phyloP scores from a whole-genome alignment of 2,329 filamentous ascomycete genomes.

The Sclerotinia spermophila region DNA sequence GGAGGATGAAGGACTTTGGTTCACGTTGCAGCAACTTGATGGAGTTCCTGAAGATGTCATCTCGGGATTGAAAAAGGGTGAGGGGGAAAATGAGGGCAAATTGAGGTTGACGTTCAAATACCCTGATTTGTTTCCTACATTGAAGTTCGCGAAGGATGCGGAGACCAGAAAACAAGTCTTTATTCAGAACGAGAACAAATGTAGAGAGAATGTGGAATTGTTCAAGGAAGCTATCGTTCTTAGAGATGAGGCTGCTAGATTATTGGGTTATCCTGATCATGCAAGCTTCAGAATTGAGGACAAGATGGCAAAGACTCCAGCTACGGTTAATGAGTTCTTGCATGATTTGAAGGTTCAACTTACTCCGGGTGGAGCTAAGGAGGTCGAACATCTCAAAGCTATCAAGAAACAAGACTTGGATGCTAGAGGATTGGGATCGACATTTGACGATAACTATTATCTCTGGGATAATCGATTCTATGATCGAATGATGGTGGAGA shows the following conservation, averaged over 20 bases:
- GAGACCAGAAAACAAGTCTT: conserved; percentile 67
- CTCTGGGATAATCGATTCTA: conserved; percentile 82
- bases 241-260: conserved; percentile 72
- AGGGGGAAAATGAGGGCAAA: conserved; percentile 68
- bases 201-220: conserved; percentile 61
- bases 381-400: conserved; percentile 65
- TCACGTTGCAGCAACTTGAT: conserved; percentile 67
- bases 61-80: conserved; percentile 65
- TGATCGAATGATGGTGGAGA: conserved; percentile 74
- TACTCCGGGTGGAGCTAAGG: conserved; percentile 64
- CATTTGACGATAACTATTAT: conserved; percentile 68
- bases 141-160: conserved; percentile 72
- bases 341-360: conserved; percentile 65
- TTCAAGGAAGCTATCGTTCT: conserved; percentile 73
- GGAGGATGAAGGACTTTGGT: conserved; percentile 78
- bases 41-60: conserved; percentile 72
- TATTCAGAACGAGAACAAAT: conserved; percentile 75
- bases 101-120: conserved; percentile 79
- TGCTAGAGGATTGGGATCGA: conserved; percentile 49
- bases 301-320: conserved; percentile 79
- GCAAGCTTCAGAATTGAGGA: conserved; percentile 73
- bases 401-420: conserved; percentile 70
- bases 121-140: conserved; percentile 71
- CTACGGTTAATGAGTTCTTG: conserved; percentile 70
- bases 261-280: conserved; percentile 74